Conservation (phyloP, 306 rosid species). For the Abrus precatorius region DNA sequence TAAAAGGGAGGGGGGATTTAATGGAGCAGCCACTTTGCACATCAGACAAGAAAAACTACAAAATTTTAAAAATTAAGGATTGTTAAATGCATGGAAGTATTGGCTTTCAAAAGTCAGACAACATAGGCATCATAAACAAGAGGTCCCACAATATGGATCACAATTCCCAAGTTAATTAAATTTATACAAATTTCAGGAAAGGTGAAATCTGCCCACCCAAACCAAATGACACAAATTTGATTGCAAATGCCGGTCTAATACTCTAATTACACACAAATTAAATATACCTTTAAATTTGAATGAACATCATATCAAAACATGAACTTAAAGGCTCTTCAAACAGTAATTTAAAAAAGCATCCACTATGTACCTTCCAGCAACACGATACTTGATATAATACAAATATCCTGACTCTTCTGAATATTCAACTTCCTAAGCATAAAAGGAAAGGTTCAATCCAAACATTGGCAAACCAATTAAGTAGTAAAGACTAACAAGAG, state of each 20-base stretch:
- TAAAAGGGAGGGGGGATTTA: no score
- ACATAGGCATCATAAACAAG: not conserved
- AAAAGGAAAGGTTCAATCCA: conserved; percentile 46
- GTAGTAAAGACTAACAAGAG: conserved; percentile 10
- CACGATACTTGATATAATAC: conserved; percentile 88
- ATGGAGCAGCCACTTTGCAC: not conserved
- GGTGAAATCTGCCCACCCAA: not conserved
- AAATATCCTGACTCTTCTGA: conserved; percentile 90
- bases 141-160: conserved; percentile 9
- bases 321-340: conserved; percentile 27
- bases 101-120: conserved; percentile 12
- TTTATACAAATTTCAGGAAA: not conserved
- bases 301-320: conserved; percentile 25
- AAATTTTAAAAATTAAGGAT: no score
- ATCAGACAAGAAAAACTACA: not conserved
- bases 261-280: not conserved
- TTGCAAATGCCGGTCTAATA: not conserved
- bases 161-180: not conserved
- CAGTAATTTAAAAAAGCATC: not conserved
- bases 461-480: conserved; percentile 42
- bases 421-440: conserved; percentile 91
- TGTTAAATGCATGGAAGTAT: not conserved
- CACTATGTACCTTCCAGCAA: conserved; percentile 83
- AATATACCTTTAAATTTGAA: conserved; percentile 2
- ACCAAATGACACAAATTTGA: not conserved